Conservation (phyloP, 352 stramenopile species). For the Phytophthora pini region DNA sequence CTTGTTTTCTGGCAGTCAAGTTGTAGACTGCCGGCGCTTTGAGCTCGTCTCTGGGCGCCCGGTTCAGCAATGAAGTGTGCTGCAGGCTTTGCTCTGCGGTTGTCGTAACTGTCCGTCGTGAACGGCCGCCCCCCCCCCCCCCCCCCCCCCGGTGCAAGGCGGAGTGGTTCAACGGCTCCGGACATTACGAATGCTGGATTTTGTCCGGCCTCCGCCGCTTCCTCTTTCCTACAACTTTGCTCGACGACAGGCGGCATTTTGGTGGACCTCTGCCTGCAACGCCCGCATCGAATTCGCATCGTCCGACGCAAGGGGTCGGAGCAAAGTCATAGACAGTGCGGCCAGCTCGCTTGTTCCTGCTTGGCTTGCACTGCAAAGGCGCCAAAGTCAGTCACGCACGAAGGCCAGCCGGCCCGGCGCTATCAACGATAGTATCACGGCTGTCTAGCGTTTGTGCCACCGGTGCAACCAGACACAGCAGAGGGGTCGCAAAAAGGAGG, state of each 20-base stretch:
- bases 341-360: constrained; percentile 13
- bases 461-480: constrained; percentile 41
- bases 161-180: constrained; percentile 21
- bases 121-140: too few relatives aligned
- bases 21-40: too few relatives aligned
- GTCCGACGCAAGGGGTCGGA: constrained; percentile 34
- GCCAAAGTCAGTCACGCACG: constrained; percentile 33
- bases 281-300: constrained; percentile 23
- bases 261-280: constrained; percentile 1
- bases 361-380: constrained; percentile 11
- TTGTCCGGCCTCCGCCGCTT: constrained; percentile 21
- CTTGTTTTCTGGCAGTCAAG: constrained; percentile 30
- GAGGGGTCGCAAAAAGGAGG: constrained; percentile 20
- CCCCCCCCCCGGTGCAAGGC: constrained; percentile 8
- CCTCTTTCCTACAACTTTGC: constrained; percentile 22
- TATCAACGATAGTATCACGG: constrained; percentile 43
- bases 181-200: constrained; percentile 45
- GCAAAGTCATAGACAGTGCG: constrained; percentile 45
- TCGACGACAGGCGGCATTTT: constrained; percentile 14
- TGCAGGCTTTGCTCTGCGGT: constrained; percentile 12
- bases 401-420: constrained; percentile 18
- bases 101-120: constrained; percentile 18
- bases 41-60: constrained; percentile 16
- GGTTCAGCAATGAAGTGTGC: constrained; percentile 25
- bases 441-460: constrained; percentile 37